Base-by-base conservation (phyloP, 768 basidiomycete species). In the Neoboletus magnificus region DNA sequence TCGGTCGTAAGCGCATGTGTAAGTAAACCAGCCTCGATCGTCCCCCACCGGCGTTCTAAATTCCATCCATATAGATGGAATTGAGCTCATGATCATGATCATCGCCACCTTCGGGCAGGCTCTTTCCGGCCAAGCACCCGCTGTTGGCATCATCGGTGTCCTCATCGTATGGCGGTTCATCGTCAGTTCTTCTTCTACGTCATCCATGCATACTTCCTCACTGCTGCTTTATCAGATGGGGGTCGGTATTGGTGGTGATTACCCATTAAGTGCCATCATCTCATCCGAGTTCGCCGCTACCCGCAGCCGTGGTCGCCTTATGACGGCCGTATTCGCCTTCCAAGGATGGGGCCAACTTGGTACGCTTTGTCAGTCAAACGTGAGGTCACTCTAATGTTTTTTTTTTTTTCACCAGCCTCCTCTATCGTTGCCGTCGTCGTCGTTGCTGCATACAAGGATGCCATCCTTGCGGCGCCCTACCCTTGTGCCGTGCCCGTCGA, bases 301-400 rank as follows among this genome's bases (percentile, higher is more conserved):
- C 18, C 80, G 80, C 41, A 83, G 78, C 45, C 83, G 93, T 61
- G 93, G 93, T 44, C 79, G 92, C 23, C 83, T 96, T 71, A 93
- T 96, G 91, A 86, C 87, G 1, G 89, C 87, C 8, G 91, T 93
- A 0, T 95, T 94, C 59, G 85, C 93, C 0, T 73, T 79, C 48
- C 93, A 95, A 61, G 93, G 93, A 23, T 95, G 89, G 87, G 93
- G 93, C 47, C 85, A 93, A 71, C 82, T 93, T 60, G 61, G 87
- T 87, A 57, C 59, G 80, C 75, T 35, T 37, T 36, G 3, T 32
- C 16, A 11, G 25, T 27, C 25, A 13, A 33, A n/a, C 11, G 10
- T 1, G 32, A 13, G 1, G 35, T 40, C 23, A 3, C 41, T 20
- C 35, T 32, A 4, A 33, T 27, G 12, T 18, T n/a, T 29, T 16